Evolutionary conservation across 23 red algal genomes (phyloP), one percentile per base, ranked within the genome.

Genomic region (Gracilaria caudata): DNA sequence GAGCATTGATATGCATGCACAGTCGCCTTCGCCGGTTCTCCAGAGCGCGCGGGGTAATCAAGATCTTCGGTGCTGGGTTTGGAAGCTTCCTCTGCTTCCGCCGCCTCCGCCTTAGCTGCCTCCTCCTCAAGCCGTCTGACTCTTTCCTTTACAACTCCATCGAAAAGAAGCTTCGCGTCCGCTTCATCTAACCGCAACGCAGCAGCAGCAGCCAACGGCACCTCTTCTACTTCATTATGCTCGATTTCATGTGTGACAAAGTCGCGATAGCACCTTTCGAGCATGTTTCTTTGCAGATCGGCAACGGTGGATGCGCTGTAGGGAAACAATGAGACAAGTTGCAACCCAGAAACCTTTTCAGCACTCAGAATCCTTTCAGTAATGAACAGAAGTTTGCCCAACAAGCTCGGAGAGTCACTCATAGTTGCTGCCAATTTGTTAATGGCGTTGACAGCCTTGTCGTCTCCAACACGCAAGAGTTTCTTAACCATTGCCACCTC

Each of bases 1-100:
- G 87, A 78, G 55, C 95, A 98, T 73, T 98, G 86, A 35, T 91
- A 98, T 9, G 89, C 89, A 61, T 94, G 95, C 40, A 82, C 79
- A 28, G 66, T 43, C 29, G 72, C 88, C 64, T 94, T 92, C 40
- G 89, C 84, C 1, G 84, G 83, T 70, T 94, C 86, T 39, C 78
- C 90, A 17, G 80, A 86, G 6, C 90, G 65, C 2, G 90, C 90
- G 54, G 81, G 81, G 46, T 84, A 84, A 45, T 93, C 90, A 38
- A 93, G 90, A 40, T 85, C 81, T 68, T 55, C 80, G 7, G 35
- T 57, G 37, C 64, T 55, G 10, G 73, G 57, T 68, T 86, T 86
- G 68, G 46, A 45, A 21, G 53, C 90, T 32, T 85, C 81, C 43
- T 93, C 90, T 49, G 80, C 80, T 30, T 86, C 81, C 2, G 80